Evolutionary conservation across 1,284 basidiomycete species (phyloP).

Genomic region (Tilletia indica): DNA sequence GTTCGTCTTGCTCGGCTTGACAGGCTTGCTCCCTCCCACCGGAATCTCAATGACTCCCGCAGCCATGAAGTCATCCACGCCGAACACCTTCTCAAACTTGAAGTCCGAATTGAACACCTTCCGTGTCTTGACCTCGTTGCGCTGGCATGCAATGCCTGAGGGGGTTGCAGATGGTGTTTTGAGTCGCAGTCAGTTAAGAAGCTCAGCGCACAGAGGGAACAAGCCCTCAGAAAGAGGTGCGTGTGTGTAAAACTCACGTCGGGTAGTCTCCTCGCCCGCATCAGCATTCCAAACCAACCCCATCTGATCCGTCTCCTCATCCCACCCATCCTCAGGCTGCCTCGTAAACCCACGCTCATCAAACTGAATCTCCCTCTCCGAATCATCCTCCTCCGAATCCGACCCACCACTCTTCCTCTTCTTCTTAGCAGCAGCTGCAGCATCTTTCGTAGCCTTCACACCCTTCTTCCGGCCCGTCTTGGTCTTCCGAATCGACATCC

Average conservation of each 20-base stretch:
- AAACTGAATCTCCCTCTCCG: slow-evolving; percentile 54
- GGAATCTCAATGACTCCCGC: slow-evolving; percentile 83
- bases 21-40: slow-evolving; percentile 73
- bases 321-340: slow-evolving; percentile 72
- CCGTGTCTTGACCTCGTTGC: slow-evolving; percentile 65
- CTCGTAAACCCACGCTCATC: slow-evolving; percentile 58
- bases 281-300: slow-evolving; percentile 72
- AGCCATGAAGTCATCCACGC: slow-evolving; percentile 86
- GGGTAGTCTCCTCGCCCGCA: slow-evolving; percentile 64
- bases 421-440: slow-evolving; percentile 39
- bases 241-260: slow-evolving; percentile 64
- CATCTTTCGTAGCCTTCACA: background rate
- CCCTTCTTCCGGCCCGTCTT: slow-evolving; percentile 4
- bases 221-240: background rate
- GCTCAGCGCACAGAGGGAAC: background rate
- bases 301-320: slow-evolving; percentile 70
- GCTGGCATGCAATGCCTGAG: slow-evolving; percentile 72
- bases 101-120: slow-evolving; percentile 66
- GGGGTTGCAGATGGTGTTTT: slow-evolving; percentile 7
- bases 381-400: slow-evolving; percentile 56
- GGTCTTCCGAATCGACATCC: slow-evolving; percentile 26
- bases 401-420: slow-evolving; percentile 6
- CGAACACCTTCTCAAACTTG: slow-evolving; percentile 89
- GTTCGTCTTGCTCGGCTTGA: slow-evolving; percentile 87
- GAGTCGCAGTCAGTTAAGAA: background rate